Evolutionary conservation across 2,329 filamentous ascomycete species (phyloP).

Genomic region (Sphaerulina populicola): DNA sequence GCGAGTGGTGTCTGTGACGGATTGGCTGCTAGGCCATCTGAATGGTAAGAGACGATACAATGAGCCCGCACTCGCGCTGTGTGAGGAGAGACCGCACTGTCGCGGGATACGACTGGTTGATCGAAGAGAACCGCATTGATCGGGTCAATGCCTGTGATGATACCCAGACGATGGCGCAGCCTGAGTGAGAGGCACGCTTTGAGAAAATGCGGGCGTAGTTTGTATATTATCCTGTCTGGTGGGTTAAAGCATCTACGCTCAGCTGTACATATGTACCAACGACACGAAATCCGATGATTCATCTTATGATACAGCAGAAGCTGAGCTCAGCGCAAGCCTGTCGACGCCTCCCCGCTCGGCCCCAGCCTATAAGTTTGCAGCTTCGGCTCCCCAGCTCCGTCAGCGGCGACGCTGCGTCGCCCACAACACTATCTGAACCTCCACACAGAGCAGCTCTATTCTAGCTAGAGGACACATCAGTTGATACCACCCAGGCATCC

Average conservation of each 20-base stretch:
- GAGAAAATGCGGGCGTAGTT: not conserved
- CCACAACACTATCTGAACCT: no score
- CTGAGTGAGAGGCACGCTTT: not conserved
- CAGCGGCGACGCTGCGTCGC: no score
- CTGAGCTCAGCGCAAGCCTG: not conserved
- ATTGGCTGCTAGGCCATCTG: conserved; percentile 84
- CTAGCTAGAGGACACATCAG: no score
- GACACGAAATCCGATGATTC: not conserved
- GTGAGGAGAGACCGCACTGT: conserved; percentile 20
- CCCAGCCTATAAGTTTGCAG: not conserved
- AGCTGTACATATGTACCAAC: conserved; percentile 5
- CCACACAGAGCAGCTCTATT: no score
- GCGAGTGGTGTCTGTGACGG: conserved; percentile 81
- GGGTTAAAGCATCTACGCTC: not conserved
- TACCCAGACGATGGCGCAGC: conserved; percentile 8
- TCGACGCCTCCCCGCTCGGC: not conserved
- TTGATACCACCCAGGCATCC: no score
- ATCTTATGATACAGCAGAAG: not conserved
- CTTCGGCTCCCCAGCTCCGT: not conserved
- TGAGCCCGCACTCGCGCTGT: conserved; percentile 39
- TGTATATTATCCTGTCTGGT: not conserved
- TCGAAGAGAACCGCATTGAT: conserved; percentile 15
- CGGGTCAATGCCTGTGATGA: conserved; percentile 9
- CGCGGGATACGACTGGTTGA: conserved; percentile 16
- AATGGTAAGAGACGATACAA: conserved; percentile 43